A percentile compares a stretch with the other conserved stretches of the same genome.
These are phyloP conservation scores for Orbilia blumenaviensis DNA, from an alignment of 2,329 filamentous ascomycete genomes.

Conservation along the genomic window DNA sequence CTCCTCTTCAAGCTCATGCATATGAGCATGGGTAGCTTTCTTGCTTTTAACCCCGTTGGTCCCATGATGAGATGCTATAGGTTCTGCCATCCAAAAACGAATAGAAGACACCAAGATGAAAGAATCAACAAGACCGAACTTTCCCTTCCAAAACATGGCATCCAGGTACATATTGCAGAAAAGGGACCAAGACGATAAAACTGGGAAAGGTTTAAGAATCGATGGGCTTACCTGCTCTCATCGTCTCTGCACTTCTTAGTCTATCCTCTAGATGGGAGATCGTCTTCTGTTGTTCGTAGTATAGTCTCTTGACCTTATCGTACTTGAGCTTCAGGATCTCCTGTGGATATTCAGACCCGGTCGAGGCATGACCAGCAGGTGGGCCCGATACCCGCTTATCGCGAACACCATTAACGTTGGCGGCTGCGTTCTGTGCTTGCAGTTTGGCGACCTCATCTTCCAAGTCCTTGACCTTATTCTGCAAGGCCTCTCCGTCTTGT, in stretches of 20 bases:
- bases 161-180: not conserved
- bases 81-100: conserved; percentile 49
- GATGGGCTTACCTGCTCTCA: conserved; percentile 46
- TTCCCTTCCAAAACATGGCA: conserved; percentile 1
- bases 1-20: conserved; percentile 32
- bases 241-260: conserved; percentile 38
- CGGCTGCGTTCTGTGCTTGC: conserved; percentile 27
- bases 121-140: conserved; percentile 46
- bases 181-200: not conserved
- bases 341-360: conserved; percentile 46
- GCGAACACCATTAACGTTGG: conserved; percentile 29
- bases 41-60: conserved; percentile 40
- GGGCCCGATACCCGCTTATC: conserved; percentile 47
- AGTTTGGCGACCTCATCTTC: conserved; percentile 51
- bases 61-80: conserved; percentile 48
- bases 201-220: conserved; percentile 24
- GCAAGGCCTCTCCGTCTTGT: conserved; percentile 39
- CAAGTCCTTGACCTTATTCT: conserved; percentile 47
- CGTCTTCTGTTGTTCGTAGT: conserved; percentile 53
- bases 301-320: conserved; percentile 52
- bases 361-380: conserved; percentile 29
- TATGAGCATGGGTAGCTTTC: conserved; percentile 13
- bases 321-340: conserved; percentile 54
- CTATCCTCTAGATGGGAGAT: conserved; percentile 46
- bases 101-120: conserved; percentile 11